Evolutionary conservation across 2,329 filamentous ascomycete species (phyloP), one percentile per base, ranked within the genome.

Genomic region (Chaetomium olivaceum): DNA sequence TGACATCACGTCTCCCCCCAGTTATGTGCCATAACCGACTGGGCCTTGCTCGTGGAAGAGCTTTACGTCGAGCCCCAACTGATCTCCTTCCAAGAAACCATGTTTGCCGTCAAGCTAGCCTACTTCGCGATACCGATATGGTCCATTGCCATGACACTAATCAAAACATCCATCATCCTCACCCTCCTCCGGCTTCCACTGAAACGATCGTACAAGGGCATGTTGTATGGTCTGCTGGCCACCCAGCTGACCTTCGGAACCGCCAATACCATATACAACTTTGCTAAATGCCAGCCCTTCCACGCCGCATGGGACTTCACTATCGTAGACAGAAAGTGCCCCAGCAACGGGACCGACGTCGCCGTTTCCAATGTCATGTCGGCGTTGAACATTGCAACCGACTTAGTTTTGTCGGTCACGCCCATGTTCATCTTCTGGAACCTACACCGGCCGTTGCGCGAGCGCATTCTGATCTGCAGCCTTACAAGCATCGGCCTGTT

Each of bases 401-500:
- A 70, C 33, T 19, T 69, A 16, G 4, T 63, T 1, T 55, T 70
- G n/a, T 69, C 69, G 4, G 27, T 69, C 19, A 64, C 67, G 12
- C 69, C 69, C 16, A 67, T 69, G 62, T 31, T 67, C 19, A 61
- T 69, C 19, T 57, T 70, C 33, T 65, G 63, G 69, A 66, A 67
- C 27, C 54, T 70, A 36, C 67, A 62, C 7, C 67, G 67, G 2
- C 69, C 69, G 1, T 16, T 65, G 54, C 66, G 65, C 31, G 69
- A 70, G 54, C 62, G 69, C 25, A 51, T 70, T 23, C 61, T 70
- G 31, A 68, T 70, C 8, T 70, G 69, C 64, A 31, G 58, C 59
- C 62, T 70, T 21, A 70, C 63, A 2, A 60, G 65, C 27, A 48
- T 68, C 12, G 69, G 69, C 36, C 60, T 70, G 5, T 61, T 70